Conservation (phyloP, 1,284 basidiomycete species). For the Irpex rosettiformis region DNA sequence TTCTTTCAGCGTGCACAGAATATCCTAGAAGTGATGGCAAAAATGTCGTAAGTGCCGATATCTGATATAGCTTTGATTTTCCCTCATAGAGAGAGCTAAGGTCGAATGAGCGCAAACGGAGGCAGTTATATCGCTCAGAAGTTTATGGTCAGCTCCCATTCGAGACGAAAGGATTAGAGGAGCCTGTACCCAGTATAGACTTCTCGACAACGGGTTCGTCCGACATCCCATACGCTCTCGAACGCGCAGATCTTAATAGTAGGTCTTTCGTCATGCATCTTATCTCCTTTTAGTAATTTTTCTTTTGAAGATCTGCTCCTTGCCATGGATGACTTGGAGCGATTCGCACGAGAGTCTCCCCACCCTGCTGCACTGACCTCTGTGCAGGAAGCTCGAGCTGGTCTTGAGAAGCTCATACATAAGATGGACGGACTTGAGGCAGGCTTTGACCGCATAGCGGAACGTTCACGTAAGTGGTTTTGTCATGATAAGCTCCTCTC, state of each 20-base stretch:
- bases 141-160: slow-evolving; percentile 81
- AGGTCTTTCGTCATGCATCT: slow-evolving; percentile 20
- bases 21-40: slow-evolving; percentile 81
- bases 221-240: slow-evolving; percentile 55
- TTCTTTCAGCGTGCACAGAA: slow-evolving; percentile 77
- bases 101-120: slow-evolving; percentile 69
- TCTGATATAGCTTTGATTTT: too few relatives aligned
- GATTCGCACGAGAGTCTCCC: slow-evolving; percentile 41
- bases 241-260: slow-evolving; percentile 74
- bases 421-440: slow-evolving; percentile 76
- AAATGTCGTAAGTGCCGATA: slow-evolving; percentile 71
- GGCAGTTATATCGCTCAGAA: slow-evolving; percentile 76
- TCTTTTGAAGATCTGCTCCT: slow-evolving; percentile 51
- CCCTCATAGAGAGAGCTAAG: too few relatives aligned
- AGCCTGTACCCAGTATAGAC: slow-evolving; percentile 72
- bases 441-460: slow-evolving; percentile 78
- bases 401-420: slow-evolving; percentile 62
- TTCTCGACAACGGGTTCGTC: slow-evolving; percentile 59
- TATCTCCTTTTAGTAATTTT: background rate
- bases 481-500: background rate
- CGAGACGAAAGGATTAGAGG: slow-evolving; percentile 71
- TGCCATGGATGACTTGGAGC: slow-evolving; percentile 64
- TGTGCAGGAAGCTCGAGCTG: slow-evolving; percentile 56
- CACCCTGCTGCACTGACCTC: slow-evolving; percentile 48
- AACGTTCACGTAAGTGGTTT: slow-evolving; percentile 62